Evolutionary conservation across 73 alveolate species (phyloP), one percentile per base, ranked within the genome.

Genomic region (Effrenium voratum): DNA sequence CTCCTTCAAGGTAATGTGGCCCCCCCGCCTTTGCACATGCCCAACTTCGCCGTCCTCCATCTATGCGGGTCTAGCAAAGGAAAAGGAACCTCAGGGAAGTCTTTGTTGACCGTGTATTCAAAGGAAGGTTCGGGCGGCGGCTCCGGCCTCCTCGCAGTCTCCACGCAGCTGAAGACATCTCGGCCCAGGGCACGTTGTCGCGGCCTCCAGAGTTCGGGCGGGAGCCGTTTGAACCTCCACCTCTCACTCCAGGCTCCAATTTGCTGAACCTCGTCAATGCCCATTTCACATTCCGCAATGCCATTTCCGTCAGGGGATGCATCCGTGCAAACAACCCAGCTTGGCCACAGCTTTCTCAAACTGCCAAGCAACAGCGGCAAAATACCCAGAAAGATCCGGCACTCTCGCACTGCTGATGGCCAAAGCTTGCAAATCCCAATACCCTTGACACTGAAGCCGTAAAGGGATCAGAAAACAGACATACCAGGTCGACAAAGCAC

Each of bases 171-270:
- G 49, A 81, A 32, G 32, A 38, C 46, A 32, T 81, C 73, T n/a
- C 24, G 92, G 16, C 72, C 72, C 36, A 32, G 49, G 1, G 92
- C 72, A 6, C 92, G 24, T 4, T 49, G 49, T 15, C 92, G 72
- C 5, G 92, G 92, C 34, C 73, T 32, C 92, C 92, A 81, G 47
- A 46, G 73, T 47, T 46, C 68, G 19, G 46, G 50, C 15, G 91
- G 91, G 15, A 80, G 70, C 40, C 22, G 92, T 6, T 34, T 43
- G 60, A 47, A 81, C 3, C 92, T 30, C 92, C 92, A 81, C 32
- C 92, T 45, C 45, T 81, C 92, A 30, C 47, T 50, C 92, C 92
- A 81, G 10, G 15, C 44, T 6, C 92, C 92, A 26, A 81, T 81
- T 5, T 81, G 34, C 15, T 32, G 15, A 30, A 81, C 92, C 15